Evolutionary conservation across 78 protist genomes (phyloP).

Genomic region (Emiliania huxleyi): DNA sequence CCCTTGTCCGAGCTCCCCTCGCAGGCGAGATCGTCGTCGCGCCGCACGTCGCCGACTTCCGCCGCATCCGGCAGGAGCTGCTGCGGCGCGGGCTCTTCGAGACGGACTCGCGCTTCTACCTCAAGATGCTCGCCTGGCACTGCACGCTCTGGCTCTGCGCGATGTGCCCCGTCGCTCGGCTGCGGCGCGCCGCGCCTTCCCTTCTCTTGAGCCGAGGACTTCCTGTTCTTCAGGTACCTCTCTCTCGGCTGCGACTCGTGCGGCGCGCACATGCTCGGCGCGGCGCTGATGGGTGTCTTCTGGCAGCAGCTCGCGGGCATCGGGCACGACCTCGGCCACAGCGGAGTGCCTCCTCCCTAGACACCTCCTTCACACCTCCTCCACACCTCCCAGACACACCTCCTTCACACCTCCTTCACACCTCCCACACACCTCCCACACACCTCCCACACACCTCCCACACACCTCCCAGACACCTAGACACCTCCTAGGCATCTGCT

Average conservation of each 20-base stretch:
- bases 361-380: too few relatives aligned
- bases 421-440: too few relatives aligned
- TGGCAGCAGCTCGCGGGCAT: conserved; percentile 19
- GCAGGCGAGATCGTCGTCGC: not conserved
- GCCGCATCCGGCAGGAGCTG: not conserved
- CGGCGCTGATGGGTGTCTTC: not conserved
- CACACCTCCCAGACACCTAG: too few relatives aligned
- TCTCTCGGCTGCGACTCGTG: not conserved
- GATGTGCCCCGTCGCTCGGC: too few relatives aligned
- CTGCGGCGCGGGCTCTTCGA: conserved; percentile 11
- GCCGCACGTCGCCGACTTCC: not conserved
- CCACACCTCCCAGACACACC: too few relatives aligned
- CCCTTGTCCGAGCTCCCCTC: too few relatives aligned
- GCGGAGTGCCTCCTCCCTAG: too few relatives aligned
- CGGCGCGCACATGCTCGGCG: not conserved
- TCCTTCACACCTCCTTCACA: too few relatives aligned
- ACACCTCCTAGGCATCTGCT: too few relatives aligned
- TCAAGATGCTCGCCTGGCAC: not conserved
- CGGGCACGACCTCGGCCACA: conserved; percentile 25
- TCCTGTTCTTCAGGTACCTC: not conserved
- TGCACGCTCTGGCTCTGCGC: not conserved
- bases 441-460: too few relatives aligned
- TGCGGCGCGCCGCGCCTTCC: too few relatives aligned
- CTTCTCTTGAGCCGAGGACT: not conserved
- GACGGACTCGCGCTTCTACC: conserved; percentile 5